phyloP scores from a whole-genome alignment of 139 green algal genomes.

The Spirogloea muscicola region DNA sequence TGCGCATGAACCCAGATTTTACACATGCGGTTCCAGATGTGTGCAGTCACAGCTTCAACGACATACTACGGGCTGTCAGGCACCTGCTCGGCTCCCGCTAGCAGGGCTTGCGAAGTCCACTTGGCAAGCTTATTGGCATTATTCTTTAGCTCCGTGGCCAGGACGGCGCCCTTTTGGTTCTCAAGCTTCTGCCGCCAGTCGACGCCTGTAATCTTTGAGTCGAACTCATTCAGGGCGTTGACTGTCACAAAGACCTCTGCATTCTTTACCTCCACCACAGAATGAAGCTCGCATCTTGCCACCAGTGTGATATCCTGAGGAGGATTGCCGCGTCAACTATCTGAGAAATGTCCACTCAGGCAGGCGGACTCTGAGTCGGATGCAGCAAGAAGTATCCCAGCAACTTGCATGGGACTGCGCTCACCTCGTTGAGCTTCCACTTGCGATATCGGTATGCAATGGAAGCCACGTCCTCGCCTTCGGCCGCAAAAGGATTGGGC shows the following conservation, averaged over 20 bases:
- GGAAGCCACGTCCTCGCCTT: constrained; percentile 53
- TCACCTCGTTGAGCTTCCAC: constrained; percentile 64
- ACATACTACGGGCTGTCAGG: too few relatives aligned
- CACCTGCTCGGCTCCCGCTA: constrained; percentile 76
- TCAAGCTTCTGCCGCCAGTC: constrained; percentile 96
- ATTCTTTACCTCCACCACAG: constrained; percentile 62
- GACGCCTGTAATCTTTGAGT: constrained; percentile 67
- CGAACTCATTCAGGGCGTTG: constrained; percentile 95
- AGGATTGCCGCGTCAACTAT: too few relatives aligned
- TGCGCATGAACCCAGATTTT: too few relatives aligned
- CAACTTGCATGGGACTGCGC: background rate
- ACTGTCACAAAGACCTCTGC: constrained; percentile 71
- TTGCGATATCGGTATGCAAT: constrained; percentile 74
- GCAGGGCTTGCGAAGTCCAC: constrained; percentile 89
- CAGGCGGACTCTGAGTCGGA: background rate
- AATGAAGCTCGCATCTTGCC: constrained; percentile 90
- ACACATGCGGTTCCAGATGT: too few relatives aligned
- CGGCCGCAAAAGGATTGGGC: constrained; percentile 69
- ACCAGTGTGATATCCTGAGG: constrained; percentile 62
- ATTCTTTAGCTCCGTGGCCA: constrained; percentile 95
- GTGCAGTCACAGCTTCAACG: too few relatives aligned
- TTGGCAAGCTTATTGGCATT: constrained; percentile 96
- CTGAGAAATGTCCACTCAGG: too few relatives aligned
- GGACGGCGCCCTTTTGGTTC: constrained; percentile 87
- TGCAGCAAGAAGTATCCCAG: background rate